phyloP scores from a whole-genome alignment of 768 basidiomycete genomes.

The Candolleomyces efflorescens region DNA sequence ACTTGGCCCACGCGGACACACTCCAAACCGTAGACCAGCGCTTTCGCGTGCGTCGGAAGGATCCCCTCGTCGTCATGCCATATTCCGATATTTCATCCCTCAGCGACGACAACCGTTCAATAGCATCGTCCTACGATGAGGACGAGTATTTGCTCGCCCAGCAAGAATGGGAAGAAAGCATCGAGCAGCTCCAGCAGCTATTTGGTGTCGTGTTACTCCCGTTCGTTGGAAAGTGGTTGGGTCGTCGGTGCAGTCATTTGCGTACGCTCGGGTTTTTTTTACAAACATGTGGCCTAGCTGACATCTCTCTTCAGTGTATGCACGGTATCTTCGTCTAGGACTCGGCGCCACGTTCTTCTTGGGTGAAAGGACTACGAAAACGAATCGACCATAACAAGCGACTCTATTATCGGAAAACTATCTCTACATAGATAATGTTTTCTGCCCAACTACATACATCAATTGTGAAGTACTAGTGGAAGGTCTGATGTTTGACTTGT shows the following conservation, averaged over 20 bases:
- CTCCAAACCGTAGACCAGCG: too few relatives aligned
- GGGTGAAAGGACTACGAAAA: conserved; percentile 23
- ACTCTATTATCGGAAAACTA: background rate
- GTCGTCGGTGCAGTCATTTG: conserved; percentile 82
- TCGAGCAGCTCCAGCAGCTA: conserved; percentile 80
- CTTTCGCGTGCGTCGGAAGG: background rate
- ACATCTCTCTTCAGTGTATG: conserved; percentile 50
- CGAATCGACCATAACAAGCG: background rate
- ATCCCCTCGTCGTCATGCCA: conserved; percentile 41
- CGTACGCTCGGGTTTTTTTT: conserved; percentile 45
- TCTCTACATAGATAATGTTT: conserved; percentile 2
- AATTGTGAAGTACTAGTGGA: conserved; percentile 42
- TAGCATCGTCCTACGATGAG: conserved; percentile 55
- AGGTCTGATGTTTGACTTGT: conserved; percentile 39
- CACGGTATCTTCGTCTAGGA: conserved; percentile 66
- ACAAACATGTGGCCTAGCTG: background rate
- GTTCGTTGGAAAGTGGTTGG: conserved; percentile 84
- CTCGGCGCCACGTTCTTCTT: conserved; percentile 61
- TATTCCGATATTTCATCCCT: conserved; percentile 46
- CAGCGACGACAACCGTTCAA: conserved; percentile 54
- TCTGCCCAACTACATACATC: conserved; percentile 40
- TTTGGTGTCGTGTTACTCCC: conserved; percentile 79
- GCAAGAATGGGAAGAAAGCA: conserved; percentile 91
- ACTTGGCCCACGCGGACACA: background rate
- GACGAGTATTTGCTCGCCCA: conserved; percentile 77